Evolutionary conservation across 495 filamentous ascomycete genomes (phyloP), one percentile per base, ranked within the genome.

Genomic region (Thermochaetoides thermophila): DNA sequence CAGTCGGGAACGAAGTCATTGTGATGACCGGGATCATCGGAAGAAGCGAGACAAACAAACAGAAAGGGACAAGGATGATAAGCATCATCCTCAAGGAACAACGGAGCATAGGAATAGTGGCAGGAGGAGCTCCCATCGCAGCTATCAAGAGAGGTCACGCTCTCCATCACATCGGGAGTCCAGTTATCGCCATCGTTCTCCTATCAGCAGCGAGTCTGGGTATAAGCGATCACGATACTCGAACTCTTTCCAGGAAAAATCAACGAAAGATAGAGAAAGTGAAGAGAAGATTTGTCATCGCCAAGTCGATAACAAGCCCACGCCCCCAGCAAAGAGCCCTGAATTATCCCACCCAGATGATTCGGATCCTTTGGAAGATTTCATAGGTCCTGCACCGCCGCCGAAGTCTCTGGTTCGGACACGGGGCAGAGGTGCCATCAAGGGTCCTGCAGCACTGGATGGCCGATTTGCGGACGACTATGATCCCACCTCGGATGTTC

Each of bases 311-410:
- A n/a, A n/a, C n/a, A n/a, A n/a, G n/a, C n/a, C n/a, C n/a, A n/a
- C n/a, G n/a, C n/a, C n/a, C n/a, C n/a, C n/a, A n/a, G n/a, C n/a
- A n/a, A n/a, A n/a, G n/a, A n/a, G n/a, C n/a, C n/a, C n/a, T n/a
- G n/a, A n/a, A n/a, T n/a, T n/a, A n/a, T n/a, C n/a, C 2, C 13
- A 56, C 2, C 43, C 49, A 5, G 50, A 55, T 18, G 76, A 81
- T 19, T 84, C 84, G 0, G 84, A 92, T 46, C 78, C 83, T 2
- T 55, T 85, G 2, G 77, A 86, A 36, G 74, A 76, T 4, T 60
- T 92, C 17, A 72, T 95, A 27, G 89, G 89, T 2, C 87, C 87
- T 8, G 63, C 67, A 2, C 80, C 78, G n/a, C 65, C 74, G 4
- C 35, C 66, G 3, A 49, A 59, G 14, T 57, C 65, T 3, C 49